Evolutionary conservation across 1,284 basidiomycete species (phyloP).

Genomic region (Chiua sp.): DNA sequence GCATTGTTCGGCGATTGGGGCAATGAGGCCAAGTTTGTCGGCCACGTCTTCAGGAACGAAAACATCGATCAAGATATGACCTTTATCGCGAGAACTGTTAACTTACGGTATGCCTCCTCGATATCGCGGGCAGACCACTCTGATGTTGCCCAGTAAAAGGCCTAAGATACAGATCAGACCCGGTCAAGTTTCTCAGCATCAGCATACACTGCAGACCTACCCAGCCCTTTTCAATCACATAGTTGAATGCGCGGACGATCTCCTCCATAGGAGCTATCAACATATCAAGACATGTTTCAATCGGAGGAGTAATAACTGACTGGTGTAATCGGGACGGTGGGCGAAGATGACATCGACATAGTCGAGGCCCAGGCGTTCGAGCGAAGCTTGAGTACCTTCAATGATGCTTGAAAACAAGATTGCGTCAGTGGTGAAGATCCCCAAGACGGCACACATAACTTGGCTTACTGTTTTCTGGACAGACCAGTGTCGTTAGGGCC

Average conservation of each 20-base stretch:
- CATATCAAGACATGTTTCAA: neutral
- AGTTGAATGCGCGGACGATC: conserved; percentile 53
- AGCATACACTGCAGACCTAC: conserved; percentile 12
- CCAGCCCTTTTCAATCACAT: conserved; percentile 49
- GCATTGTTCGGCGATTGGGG: conserved; percentile 67
- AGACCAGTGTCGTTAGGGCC: conserved; percentile 65
- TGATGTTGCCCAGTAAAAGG: conserved; percentile 59
- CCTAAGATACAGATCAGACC: conserved; percentile 25
- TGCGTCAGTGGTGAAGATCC: conserved; percentile 1
- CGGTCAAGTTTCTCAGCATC: neutral
- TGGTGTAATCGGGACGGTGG: conserved; percentile 56
- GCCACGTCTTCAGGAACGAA: conserved; percentile 47
- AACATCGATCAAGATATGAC: neutral
- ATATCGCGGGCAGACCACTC: conserved; percentile 65
- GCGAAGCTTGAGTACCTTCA: conserved; percentile 64
- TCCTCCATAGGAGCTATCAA: conserved; percentile 48
- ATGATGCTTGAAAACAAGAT: conserved; percentile 51
- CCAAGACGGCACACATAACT: neutral
- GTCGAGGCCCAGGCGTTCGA: conserved; percentile 66
- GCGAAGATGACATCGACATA: conserved; percentile 70
- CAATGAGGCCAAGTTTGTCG: conserved; percentile 57
- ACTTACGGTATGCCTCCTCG: conserved; percentile 54
- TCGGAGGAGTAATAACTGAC: conserved; percentile 33
- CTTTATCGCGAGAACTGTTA: neutral
- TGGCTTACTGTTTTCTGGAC: conserved; percentile 66